phyloP scores from a whole-genome alignment of 805 yeast species.

The Metschnikowia gruessii region DNA sequence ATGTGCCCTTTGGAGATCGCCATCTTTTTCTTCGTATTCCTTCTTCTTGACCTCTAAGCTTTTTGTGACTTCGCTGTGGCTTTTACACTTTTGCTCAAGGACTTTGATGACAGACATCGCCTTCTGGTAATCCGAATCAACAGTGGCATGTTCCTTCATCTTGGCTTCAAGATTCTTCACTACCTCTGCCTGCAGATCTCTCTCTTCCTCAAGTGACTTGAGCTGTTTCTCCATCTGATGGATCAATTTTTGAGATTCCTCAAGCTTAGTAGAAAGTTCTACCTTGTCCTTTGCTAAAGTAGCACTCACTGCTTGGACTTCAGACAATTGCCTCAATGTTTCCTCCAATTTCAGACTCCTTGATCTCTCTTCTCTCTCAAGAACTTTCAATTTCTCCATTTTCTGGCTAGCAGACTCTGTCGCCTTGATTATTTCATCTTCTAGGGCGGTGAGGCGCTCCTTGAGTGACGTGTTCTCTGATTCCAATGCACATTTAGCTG shows the following conservation, averaged over 20 bases:
- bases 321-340: conserved; percentile 27
- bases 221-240: not conserved
- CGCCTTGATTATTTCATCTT: conserved; percentile 32
- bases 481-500: conserved; percentile 28
- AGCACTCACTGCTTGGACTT: conserved; percentile 31
- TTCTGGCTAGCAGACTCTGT: conserved; percentile 41
- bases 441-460: conserved; percentile 32
- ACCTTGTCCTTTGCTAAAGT: conserved; percentile 33
- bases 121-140: conserved; percentile 1
- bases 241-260: not conserved
- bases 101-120: conserved; percentile 3
- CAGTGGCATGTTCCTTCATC: not conserved
- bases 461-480: conserved; percentile 40
- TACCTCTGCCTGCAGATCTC: conserved; percentile 6
- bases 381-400: conserved; percentile 42
- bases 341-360: conserved; percentile 28
- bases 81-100: conserved; percentile 9
- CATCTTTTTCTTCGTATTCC: conserved; percentile 3
- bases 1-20: not conserved
- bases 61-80: conserved; percentile 1
- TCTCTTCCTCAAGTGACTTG: conserved; percentile 23
- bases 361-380: conserved; percentile 40
- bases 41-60: not conserved
- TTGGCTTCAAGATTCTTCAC: conserved; percentile 3
- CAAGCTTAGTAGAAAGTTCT: conserved; percentile 20